Evolutionary conservation across 306 rosid genomes (phyloP), one percentile per base, ranked within the genome.

Genomic region (Hylodesmum podocarpum): DNA sequence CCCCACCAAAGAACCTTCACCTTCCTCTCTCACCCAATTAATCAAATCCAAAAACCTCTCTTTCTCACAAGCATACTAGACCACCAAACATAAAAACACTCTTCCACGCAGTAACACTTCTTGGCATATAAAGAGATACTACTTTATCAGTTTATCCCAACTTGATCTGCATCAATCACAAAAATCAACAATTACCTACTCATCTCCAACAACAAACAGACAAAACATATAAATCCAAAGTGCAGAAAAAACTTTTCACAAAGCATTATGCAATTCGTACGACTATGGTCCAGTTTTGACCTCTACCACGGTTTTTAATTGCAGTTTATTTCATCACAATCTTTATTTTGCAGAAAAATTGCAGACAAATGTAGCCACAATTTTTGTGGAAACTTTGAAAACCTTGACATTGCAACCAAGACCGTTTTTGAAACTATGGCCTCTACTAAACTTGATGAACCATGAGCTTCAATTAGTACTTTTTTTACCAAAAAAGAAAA

Each of bases 101-200:
- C 34, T 69, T 33, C 67, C 27, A 27, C 61, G 51, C 19, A 39
- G 13, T 57, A 50, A 63, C 34, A 53, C 77, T 62, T 51, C 36
- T 41, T 62, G 58, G 79, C 78, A 63, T 4, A 37, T 21, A 44
- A 80, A 63, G 84, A 39, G 43, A 54, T 9, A 31, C 72, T n/a
- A n/a, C n/a, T n/a, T n/a, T n/a, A n/a, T n/a, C n/a, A n/a, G n/a
- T 65, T 61, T 36, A 63, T 43, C 59, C 75, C 77, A 61, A 73
- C 43, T 78, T 80, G 84, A 82, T 80, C 96, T 88, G 88, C 89
- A 87, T 54, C 44, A 65, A 78, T 65, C 81, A 84, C 28, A 70
- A 78, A 77, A 84, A 80, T 83, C 78, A 59, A 69, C 59, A 72
- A 33, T 62, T 57, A 41, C 34, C 2, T 29, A 24, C 74, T 69